These are phyloP conservation scores for Asclepias syriaca DNA, from an alignment of 257 asterid genomes.

Conservation along the genomic window DNA sequence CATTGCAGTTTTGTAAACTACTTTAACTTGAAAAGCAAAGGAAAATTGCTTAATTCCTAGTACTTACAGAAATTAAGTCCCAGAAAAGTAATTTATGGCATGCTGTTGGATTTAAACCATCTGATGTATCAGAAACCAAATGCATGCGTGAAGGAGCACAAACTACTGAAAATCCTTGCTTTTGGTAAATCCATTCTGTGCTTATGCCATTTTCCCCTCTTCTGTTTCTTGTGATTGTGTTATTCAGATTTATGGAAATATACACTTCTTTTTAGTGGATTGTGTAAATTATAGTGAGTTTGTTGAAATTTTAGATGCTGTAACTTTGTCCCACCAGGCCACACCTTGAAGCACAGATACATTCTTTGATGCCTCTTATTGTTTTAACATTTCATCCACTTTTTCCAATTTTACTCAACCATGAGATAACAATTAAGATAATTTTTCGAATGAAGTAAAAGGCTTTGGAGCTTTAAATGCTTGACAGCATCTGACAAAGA, in stretches of 20 bases:
- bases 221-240: neutral
- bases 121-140: neutral
- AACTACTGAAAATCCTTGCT: neutral
- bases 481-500: neutral
- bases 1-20: neutral
- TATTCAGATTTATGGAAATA: neutral
- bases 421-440: neutral
- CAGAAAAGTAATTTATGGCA: neutral
- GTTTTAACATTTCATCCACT: neutral
- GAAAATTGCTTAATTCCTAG: neutral
- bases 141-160: neutral
- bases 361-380: neutral
- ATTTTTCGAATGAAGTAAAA: neutral
- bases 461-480: neutral
- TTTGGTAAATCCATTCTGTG: neutral
- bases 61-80: neutral
- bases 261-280: neutral
- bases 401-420: neutral
- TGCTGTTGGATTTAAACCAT: neutral
- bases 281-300: neutral
- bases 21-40: neutral
- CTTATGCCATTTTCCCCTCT: neutral
- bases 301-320: neutral
- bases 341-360: neutral
- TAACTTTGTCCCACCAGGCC: neutral